Base-by-base conservation (phyloP, 179 eudicot species). In the Pouteria campechiana region DNA sequence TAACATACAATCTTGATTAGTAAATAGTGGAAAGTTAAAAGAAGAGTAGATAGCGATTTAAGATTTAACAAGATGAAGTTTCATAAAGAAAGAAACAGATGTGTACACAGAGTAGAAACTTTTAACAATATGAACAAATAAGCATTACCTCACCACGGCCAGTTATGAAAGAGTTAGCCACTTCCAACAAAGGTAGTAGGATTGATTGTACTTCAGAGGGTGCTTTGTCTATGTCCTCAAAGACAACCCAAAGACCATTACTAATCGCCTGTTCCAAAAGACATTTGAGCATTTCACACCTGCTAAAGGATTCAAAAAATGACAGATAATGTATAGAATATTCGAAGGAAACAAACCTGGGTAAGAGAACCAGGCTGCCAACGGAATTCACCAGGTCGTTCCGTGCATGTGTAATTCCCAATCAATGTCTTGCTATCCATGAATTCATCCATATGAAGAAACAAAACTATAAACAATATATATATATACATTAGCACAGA, bases 291-390 rank as follows among this genome's bases (percentile, higher is more conserved):
- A 56, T 17, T n/a, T 44, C 37, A 61, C 42, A n/a, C n/a, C n/a
- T n/a, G n/a, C n/a, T n/a, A n/a, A n/a, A n/a, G n/a, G n/a, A n/a
- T n/a, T n/a, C n/a, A n/a, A n/a, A n/a, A n/a, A n/a, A n/a, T n/a
- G n/a, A n/a, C n/a, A n/a, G n/a, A n/a, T n/a, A n/a, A n/a, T n/a
- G n/a, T n/a, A n/a, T n/a, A n/a, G n/a, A n/a, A n/a, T n/a, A n/a
- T n/a, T n/a, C n/a, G n/a, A 4, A 20, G 17, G 5, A 36, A 39
- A 51, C 56, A 45, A 40, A 87, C 99, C 96, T 92, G 96, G 37
- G 94, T 83, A 41, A 92, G 88, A 39, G 96, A 86, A 56, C 96
- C 96, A 45, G 96, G 96, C 61, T 87, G 99, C 99, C 99, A 92
- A 48, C 93, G 76, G 51, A 92, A 92, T 69, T 87, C 99, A 50